A percentile compares a stretch with the other conserved stretches of the same genome.
Conservation (phyloP, 331 rosid genomes). For the Acacia pycnantha region DNA sequence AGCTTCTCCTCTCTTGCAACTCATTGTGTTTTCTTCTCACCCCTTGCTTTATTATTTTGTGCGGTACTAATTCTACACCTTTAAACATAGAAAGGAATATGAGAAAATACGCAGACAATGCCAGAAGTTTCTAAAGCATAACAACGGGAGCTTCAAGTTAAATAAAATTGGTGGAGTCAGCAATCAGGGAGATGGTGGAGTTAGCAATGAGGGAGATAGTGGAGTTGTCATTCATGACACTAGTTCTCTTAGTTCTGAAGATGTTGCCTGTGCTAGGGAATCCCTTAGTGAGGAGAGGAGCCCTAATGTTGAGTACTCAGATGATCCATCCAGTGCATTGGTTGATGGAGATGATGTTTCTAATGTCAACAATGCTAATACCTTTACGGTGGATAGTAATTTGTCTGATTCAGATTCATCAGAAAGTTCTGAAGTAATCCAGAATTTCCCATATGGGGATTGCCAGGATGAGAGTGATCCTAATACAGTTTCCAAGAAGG, state of each 20-base stretch:
- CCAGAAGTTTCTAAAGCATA: conserved; percentile 12
- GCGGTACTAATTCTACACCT: conserved; percentile 18
- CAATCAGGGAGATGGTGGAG: conserved; percentile 56
- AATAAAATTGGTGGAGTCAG: conserved; percentile 52
- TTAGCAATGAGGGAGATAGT: conserved; percentile 51
- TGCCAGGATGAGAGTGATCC: conserved; percentile 53
- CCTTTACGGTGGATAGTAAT: conserved; percentile 57
- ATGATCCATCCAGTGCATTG: conserved; percentile 64
- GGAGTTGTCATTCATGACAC: conserved; percentile 47
- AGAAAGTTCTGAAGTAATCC: conserved; percentile 76
- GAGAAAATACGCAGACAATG: conserved; percentile 87
- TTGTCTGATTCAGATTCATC: conserved; percentile 89
- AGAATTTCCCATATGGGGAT: conserved; percentile 57
- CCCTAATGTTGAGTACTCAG: conserved; percentile 58
- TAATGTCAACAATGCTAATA: conserved; percentile 55
- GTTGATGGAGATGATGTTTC: conserved; percentile 68
- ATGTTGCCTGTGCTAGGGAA: conserved; percentile 77
- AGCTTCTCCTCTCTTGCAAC: neutral
- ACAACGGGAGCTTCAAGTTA: conserved; percentile 36
- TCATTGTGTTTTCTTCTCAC: conserved; percentile 10
- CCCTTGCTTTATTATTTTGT: conserved; percentile 1
- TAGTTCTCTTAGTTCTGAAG: conserved; percentile 86
- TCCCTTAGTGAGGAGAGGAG: conserved; percentile 87
- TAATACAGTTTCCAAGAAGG: conserved; percentile 49
- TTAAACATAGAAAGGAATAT: conserved; percentile 75